These are phyloP conservation scores for Penicillium sp. DNA, from an alignment of 2,329 filamentous ascomycete genomes.

Conservation along the genomic window DNA sequence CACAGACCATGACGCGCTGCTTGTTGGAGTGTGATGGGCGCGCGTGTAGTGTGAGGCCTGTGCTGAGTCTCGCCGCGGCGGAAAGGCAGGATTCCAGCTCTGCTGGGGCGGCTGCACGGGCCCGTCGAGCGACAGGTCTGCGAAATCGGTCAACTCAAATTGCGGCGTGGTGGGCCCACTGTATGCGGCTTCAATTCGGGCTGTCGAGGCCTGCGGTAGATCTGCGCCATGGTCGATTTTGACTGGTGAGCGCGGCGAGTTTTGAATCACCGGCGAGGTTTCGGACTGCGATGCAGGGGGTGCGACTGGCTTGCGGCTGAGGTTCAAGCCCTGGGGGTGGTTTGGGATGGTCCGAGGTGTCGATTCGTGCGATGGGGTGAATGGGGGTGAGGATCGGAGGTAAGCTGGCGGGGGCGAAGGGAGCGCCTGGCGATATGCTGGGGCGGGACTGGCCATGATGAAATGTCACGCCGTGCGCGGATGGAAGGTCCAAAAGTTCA, in stretches of 20 bases:
- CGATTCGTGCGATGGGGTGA: constrained; percentile 23
- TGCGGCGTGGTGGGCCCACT: constrained; percentile 24
- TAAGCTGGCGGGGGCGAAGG: constrained; percentile 47
- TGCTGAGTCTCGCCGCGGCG: constrained; percentile 29
- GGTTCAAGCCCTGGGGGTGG: constrained; percentile 18
- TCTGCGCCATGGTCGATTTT: constrained; percentile 31
- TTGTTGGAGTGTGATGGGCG: constrained; percentile 32
- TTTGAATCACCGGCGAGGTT: constrained; percentile 28
- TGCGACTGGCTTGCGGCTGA: constrained; percentile 31
- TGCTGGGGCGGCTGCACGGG: constrained; percentile 18
- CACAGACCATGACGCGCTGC: constrained; percentile 39
- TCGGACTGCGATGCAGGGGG: constrained; percentile 16
- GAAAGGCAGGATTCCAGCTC: constrained; percentile 19
- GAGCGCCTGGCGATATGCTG: constrained; percentile 30
- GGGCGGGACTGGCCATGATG: constrained; percentile 32
- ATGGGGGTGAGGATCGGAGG: constrained; percentile 39
- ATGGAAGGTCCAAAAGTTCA: background rate
- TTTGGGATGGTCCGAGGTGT: constrained; percentile 27
- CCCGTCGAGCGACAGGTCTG: constrained; percentile 29
- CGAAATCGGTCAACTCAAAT: constrained; percentile 27
- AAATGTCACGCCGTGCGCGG: background rate
- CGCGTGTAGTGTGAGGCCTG: constrained; percentile 15
- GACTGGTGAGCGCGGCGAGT: constrained; percentile 36
- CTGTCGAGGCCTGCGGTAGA: constrained; percentile 30
- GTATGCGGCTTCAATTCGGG: constrained; percentile 28